Percentiles rank a stretch among this genome's conserved stretches.
phyloP scores from a whole-genome alignment of 148 eudicot genomes.

The Vaccinium corymbosum region DNA sequence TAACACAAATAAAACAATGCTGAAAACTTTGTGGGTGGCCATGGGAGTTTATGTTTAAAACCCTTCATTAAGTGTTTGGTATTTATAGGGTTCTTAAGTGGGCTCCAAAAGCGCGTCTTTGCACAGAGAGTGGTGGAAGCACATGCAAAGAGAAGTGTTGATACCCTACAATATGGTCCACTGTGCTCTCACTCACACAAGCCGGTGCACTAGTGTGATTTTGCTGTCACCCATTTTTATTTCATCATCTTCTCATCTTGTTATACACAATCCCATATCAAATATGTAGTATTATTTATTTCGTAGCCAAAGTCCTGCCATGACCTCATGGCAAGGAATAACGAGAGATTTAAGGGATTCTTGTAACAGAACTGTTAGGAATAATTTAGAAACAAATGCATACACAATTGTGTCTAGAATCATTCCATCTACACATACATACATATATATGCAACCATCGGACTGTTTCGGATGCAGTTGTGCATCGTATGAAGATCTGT shows the following conservation, averaged over 20 bases:
- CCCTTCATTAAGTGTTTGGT: conserved; percentile 24
- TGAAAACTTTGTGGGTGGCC: conserved; percentile 41
- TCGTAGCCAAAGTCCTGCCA: not conserved
- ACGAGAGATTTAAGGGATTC: too few species aligned
- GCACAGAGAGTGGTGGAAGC: conserved; percentile 20
- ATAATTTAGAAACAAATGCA: too few species aligned
- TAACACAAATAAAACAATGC: conserved; percentile 40
- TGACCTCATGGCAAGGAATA: too few species aligned
- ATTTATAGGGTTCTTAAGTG: conserved; percentile 39
- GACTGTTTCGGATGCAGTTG: too few species aligned
- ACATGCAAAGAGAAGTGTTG: conserved; percentile 24
- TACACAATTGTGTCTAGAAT: too few species aligned
- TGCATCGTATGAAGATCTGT: too few species aligned
- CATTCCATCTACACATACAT: too few species aligned
- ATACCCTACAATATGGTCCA: conserved; percentile 23
- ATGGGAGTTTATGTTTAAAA: conserved; percentile 32
- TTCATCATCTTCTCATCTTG: not conserved
- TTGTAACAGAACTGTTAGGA: too few species aligned
- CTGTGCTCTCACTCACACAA: not conserved
- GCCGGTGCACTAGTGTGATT: not conserved
- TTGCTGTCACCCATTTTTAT: not conserved
- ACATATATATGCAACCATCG: too few species aligned
- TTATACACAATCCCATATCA: not conserved
- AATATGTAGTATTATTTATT: not conserved
- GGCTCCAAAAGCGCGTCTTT: conserved; percentile 24